A percentile compares a stretch with the other conserved stretches of the same genome.
Evolutionary conservation across 257 asterid genomes (phyloP).

Genomic region (Primulina tabacum): DNA sequence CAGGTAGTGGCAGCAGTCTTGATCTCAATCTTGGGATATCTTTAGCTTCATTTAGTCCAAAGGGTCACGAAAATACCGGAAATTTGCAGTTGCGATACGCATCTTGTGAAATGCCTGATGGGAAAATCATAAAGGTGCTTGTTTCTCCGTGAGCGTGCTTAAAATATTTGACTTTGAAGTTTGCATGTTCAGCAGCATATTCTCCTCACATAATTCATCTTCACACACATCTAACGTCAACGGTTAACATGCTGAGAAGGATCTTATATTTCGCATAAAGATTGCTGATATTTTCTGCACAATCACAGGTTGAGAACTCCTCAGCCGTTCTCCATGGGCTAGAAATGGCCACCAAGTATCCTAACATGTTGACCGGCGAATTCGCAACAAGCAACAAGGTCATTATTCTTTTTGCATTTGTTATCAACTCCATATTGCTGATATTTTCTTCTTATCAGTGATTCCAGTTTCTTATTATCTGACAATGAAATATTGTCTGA

Average conservation of each 20-base stretch:
- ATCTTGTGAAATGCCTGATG: slow-evolving; percentile 39
- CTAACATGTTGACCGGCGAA: slow-evolving; percentile 45
- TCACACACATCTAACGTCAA: not conserved
- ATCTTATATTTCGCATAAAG: not conserved
- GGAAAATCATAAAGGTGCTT: slow-evolving; percentile 55
- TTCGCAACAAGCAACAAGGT: slow-evolving; percentile 57
- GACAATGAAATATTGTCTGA: slow-evolving; percentile 3
- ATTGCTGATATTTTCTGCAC: slow-evolving; percentile 13
- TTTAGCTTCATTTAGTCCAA: slow-evolving; percentile 44
- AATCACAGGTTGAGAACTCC: slow-evolving; percentile 44
- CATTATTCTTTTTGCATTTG: slow-evolving; percentile 5
- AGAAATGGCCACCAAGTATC: slow-evolving; percentile 40
- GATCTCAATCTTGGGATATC: slow-evolving; percentile 91
- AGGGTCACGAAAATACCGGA: slow-evolving; percentile 28
- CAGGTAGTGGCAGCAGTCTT: slow-evolving; percentile 60
- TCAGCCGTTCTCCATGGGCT: slow-evolving; percentile 43
- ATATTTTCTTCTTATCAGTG: no score
- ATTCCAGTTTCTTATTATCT: not conserved
- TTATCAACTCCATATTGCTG: not conserved
- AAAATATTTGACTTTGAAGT: not conserved
- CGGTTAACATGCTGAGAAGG: not conserved
- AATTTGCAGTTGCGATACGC: slow-evolving; percentile 34
- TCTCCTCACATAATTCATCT: not conserved
- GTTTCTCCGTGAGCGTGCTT: slow-evolving; percentile 14
- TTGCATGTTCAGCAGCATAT: not conserved